Percentiles rank a stretch among this genome's conserved stretches.
phyloP scores from a whole-genome alignment of 2,329 filamentous ascomycete genomes.

The Ophiostoma pallidulum region DNA sequence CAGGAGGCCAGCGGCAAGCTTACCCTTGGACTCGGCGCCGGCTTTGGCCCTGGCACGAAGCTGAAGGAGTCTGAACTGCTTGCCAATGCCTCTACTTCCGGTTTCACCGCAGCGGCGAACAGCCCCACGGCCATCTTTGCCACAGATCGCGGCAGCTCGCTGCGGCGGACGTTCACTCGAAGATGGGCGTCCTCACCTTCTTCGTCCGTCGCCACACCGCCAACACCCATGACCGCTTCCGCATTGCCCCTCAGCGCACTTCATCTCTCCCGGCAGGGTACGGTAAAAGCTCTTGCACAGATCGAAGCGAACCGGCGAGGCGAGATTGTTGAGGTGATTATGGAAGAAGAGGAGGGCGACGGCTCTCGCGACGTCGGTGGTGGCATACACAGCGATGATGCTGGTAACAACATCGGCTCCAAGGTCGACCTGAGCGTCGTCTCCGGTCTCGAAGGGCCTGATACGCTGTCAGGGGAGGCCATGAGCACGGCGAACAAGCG shows the following conservation, averaged over 20 bases:
- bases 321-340: constrained; percentile 49
- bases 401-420: constrained; percentile 16
- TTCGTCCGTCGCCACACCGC: constrained; percentile 5
- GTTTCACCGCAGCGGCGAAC: not conserved
- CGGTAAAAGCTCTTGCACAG: constrained; percentile 43
- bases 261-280: constrained; percentile 22
- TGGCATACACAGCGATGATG: not conserved
- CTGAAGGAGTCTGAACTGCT: constrained; percentile 44
- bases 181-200: constrained; percentile 1
- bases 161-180: constrained; percentile 14
- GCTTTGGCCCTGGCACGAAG: constrained; percentile 38
- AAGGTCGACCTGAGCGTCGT: constrained; percentile 44
- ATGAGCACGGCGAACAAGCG: constrained; percentile 21
- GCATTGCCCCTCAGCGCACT: constrained; percentile 12
- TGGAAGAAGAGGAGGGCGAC: constrained; percentile 23
- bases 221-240: not conserved
- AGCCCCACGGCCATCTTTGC: constrained; percentile 2
- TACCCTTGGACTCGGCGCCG: constrained; percentile 49
- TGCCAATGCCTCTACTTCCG: constrained; percentile 20
- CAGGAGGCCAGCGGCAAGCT: constrained; percentile 46
- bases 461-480: constrained; percentile 12
- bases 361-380: constrained; percentile 29
- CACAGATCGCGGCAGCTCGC: not conserved
- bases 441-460: constrained; percentile 29
- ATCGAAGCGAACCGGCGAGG: constrained; percentile 51